Percentiles rank a stretch among this genome's conserved stretches.
Evolutionary conservation across 2,329 filamentous ascomycete genomes (phyloP).

Genomic region (Talaromyces rugulosus): DNA sequence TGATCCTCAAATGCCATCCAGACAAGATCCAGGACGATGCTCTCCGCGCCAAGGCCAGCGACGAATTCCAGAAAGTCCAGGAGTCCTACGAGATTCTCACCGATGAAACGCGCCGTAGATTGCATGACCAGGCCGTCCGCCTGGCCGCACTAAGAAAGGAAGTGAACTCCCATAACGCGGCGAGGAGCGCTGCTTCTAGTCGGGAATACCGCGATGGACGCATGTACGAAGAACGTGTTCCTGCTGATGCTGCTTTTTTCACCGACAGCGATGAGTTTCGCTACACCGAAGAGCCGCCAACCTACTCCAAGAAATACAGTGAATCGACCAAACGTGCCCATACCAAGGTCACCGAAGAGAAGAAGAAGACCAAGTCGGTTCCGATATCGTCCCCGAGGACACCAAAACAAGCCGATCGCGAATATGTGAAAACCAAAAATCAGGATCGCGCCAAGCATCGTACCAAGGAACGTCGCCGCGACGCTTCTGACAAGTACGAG

Average conservation of each 20-base stretch:
- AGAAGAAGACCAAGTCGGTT: conserved; percentile 31
- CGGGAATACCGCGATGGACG: conserved; percentile 40
- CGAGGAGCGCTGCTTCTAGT: conserved; percentile 17
- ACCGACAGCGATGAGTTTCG: conserved; percentile 34
- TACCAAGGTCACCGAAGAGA: conserved; percentile 32
- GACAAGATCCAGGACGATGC: conserved; percentile 81
- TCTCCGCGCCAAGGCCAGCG: conserved; percentile 71
- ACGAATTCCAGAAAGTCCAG: conserved; percentile 89
- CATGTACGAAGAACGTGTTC: conserved; percentile 42
- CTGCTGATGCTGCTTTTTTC: conserved; percentile 26
- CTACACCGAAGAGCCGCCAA: conserved; percentile 34
- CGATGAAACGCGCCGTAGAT: conserved; percentile 65
- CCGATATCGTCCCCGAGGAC: conserved; percentile 28
- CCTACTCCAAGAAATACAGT: conserved; percentile 37
- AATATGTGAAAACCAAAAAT: conserved; percentile 26
- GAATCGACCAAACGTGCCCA: conserved; percentile 32
- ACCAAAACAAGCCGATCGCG: conserved; percentile 30
- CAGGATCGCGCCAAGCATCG: conserved; percentile 35
- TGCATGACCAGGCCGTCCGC: conserved; percentile 73
- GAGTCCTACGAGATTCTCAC: conserved; percentile 87
- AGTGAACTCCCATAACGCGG: conserved; percentile 40
- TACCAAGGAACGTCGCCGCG: conserved; percentile 40
- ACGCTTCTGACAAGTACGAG: conserved; percentile 37
- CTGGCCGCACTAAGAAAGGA: conserved; percentile 62
- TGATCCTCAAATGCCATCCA: conserved; percentile 82